Base-by-base conservation (phyloP, 805 yeast species). In the Candida maltosa region DNA sequence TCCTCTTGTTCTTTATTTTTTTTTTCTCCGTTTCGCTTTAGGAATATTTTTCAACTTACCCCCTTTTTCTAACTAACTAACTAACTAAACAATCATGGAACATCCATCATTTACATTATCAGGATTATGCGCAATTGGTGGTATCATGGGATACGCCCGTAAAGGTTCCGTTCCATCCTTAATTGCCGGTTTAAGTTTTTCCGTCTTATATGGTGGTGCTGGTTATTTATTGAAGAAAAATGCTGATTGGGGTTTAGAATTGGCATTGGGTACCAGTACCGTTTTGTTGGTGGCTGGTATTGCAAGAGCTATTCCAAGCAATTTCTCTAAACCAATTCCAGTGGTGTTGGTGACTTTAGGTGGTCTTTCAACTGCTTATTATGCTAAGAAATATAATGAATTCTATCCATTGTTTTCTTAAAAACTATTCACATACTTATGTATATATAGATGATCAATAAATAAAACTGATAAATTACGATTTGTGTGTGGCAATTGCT, bases 81-180 rank as follows among this genome's bases (percentile, higher is more conserved):
- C n/a, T n/a, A n/a, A n/a, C n/a, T n/a, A n/a, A n/a, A n/a, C n/a
- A n/a, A n/a, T n/a, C 18, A 65, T 67, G 93, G 94, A 85, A 63
- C 93, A 83, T 56, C 89, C 88, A 37, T 78, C 87, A 35, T 76
- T 69, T 48, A 79, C 89, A 15, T 69, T 84, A 47, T 76, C 87
- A 16, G 85, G 80, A 10, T 72, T 83, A 43, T 69, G 83, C 48
- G 70, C 81, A 36, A 55, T 76, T 35, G 93, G 93, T 35, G 94
- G 93, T 32, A 44, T 75, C 26, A 73, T 78, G 60, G 93, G 93
- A 26, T 85, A 65, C 58, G 50, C 61, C 60, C 75, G 71, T 46
- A 83, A 83, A 48, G 75, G 82, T 9, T 85, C 95, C 2, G 52
- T 81, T 24, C 94, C 95, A 16, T 87, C 96, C 0, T 69, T 89